Evolutionary conservation across 805 yeast genomes (phyloP), one percentile per base, ranked within the genome.

Genomic region (Candida sonorensis): DNA sequence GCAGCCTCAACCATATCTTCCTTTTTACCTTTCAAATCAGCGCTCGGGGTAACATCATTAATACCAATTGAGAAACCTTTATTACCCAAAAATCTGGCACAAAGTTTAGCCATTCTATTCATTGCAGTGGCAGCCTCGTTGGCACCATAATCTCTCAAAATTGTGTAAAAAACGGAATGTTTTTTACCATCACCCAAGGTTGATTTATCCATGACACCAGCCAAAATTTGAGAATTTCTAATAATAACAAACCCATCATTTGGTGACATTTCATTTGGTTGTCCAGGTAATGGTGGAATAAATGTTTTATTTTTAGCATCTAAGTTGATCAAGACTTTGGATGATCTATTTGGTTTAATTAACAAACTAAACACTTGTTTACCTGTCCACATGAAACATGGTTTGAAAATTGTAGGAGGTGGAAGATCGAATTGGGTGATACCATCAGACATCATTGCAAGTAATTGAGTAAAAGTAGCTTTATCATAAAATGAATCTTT

Each of bases 51-150:
- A 26, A 92, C 99, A 61, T 92, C 99, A 46, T 80, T 81, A 48
- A 92, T 88, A 61, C 99, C 99, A 54, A 92, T 94, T 1, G 96
- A 86, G 50, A 92, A 92, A 0, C 99, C 99, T 35, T 97, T 69
- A 51, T 88, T 85, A 39, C 97, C 99, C 51, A 92, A 66, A 57
- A 62, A 92, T 50, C 99, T 69, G 1, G 99, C 97, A 69, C 97
- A 88, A 48, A 94, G 62, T 61, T 94, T 94, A n/a, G 99, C 96
- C 97, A 92, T 88, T 55, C 98, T 70, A 59, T 94, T 90, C 98
- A 92, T 92, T 5, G 97, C 95, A 17, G 64, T 66, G 3, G 96
- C 96, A 1, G 98, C 97, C 48, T 82, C 96, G 44, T 78, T 81
- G 5, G 98, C 83, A n/a, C 99, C 98, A 56, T 81, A 88, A 55